Base-by-base conservation (phyloP, 106 monocot species). In the Dioscorea alata region DNA sequence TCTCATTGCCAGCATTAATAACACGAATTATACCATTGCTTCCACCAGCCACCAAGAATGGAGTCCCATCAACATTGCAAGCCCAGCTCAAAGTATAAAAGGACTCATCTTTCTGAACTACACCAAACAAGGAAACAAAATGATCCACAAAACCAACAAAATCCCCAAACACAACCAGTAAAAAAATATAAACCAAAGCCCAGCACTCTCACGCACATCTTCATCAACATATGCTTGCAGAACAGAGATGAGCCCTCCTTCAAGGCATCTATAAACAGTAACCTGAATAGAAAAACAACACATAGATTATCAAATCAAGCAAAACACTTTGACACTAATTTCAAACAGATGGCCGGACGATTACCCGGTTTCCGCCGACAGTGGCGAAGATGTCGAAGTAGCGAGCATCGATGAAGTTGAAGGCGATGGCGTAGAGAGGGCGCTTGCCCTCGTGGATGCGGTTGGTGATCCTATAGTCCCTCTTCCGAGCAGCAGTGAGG, bases 321-420 rank as follows among this genome's bases (percentile, higher is more conserved):
- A 42, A 42, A 28, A 10, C 42, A 42, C 42, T n/a, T n/a, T 10
- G 42, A 42, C 6, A 42, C 42, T 10, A 6, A 42, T 42, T 10
- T 17, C 17, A 2, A 4, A 25, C 8, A 12, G 10, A 51, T 20
- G 32, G 0, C 50, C n/a, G 21, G 73, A 24, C 49, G 6, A 57
- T 22, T 75, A 96, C 95, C 34, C 96, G 68, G 73, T 86, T 97
- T 33, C 92, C 92, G 23, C 97, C 92, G 63, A 87, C 97, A 54
- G 97, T 89, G 77, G 97, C 92, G 76, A 92, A 97, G 83, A 92
- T 89, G 79, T 92, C 86, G 81, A 77, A 85, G 83, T 89, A 97
- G 51, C 87, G 84, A 58, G 89, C 75, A 65, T 97, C 97, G 57
- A 97, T 50, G 85, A 97, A 97, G 75, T 97, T 97, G 92, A 97